Conservation (phyloP, 176 grass and related monocot genomes). For the Lolium multiflorum region DNA sequence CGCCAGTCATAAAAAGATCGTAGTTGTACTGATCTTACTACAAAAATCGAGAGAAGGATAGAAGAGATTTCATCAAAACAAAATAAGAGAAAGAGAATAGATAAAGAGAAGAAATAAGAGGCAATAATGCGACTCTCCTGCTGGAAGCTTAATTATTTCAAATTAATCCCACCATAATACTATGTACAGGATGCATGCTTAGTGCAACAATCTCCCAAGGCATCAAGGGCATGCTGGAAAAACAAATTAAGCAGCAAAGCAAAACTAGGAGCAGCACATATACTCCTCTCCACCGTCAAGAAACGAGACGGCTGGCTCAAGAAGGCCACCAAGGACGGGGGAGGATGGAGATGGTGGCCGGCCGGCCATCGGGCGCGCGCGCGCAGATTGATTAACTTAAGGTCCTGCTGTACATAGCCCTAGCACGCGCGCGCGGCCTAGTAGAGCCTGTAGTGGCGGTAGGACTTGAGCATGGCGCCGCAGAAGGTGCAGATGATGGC, state of each 20-base stretch:
- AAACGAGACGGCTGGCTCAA: background rate
- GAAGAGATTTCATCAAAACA: background rate
- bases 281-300: background rate
- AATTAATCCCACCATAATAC: background rate
- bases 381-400: background rate
- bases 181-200: conserved; percentile 8
- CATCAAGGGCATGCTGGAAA: background rate
- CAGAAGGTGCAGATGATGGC: conserved; percentile 99
- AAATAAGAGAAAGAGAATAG: background rate
- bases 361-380: background rate
- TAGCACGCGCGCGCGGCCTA: background rate
- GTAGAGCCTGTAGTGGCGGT: conserved; percentile 69
- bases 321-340: no score
- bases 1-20: background rate
- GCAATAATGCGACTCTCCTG: background rate
- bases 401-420: background rate
- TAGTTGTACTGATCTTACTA: background rate
- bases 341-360: background rate
- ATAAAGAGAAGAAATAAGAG: background rate
- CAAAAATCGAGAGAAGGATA: background rate
- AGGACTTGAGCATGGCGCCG: conserved; percentile 98
- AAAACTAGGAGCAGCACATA: background rate
- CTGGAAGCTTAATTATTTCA: background rate
- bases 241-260: background rate
- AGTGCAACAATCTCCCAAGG: background rate